Evolutionary conservation across 2,329 filamentous ascomycete species (phyloP).

Genomic region (Albophoma yamanashiensis): DNA sequence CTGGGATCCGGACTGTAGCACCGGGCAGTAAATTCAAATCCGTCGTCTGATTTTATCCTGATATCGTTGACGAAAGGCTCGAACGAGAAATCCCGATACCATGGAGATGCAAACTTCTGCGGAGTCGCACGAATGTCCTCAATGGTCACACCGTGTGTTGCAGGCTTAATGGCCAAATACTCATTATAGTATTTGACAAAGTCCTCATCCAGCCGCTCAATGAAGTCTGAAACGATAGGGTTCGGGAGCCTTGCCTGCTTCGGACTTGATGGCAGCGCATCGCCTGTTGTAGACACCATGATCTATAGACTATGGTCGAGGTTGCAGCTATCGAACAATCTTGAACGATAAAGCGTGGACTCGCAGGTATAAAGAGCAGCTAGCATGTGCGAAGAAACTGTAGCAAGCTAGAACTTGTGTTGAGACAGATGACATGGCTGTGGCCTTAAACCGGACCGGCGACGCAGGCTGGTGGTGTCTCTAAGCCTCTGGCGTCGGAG

Average conservation of each 20-base stretch:
- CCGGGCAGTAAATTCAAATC: slow-evolving; percentile 1
- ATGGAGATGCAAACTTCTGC: slow-evolving; percentile 3
- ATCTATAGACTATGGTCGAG: not conserved
- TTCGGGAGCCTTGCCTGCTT: not conserved
- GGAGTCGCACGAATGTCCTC: slow-evolving; percentile 1
- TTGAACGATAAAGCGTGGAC: not conserved
- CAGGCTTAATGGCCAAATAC: not conserved
- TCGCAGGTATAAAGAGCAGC: not conserved
- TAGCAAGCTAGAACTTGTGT: not conserved
- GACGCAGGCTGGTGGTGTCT: not conserved
- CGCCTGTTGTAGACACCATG: not conserved
- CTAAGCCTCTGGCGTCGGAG: not conserved
- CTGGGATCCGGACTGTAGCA: slow-evolving; percentile 3
- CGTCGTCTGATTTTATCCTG: slow-evolving; percentile 2
- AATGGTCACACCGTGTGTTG: not conserved
- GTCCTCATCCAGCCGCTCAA: slow-evolving; percentile 2
- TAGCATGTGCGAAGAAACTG: not conserved
- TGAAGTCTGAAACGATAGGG: not conserved
- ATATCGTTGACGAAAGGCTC: slow-evolving; percentile 4
- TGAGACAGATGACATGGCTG: not conserved
- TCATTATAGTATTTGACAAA: slow-evolving; percentile 5
- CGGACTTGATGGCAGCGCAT: not conserved
- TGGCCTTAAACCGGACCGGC: not conserved
- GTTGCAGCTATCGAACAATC: too few species aligned
- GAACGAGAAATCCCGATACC: slow-evolving; percentile 2